Percentiles rank a stretch among this genome's conserved stretches.
Conservation (phyloP, 192 early-diverging fungal genomes). For the Neocallimastix lanati region DNA sequence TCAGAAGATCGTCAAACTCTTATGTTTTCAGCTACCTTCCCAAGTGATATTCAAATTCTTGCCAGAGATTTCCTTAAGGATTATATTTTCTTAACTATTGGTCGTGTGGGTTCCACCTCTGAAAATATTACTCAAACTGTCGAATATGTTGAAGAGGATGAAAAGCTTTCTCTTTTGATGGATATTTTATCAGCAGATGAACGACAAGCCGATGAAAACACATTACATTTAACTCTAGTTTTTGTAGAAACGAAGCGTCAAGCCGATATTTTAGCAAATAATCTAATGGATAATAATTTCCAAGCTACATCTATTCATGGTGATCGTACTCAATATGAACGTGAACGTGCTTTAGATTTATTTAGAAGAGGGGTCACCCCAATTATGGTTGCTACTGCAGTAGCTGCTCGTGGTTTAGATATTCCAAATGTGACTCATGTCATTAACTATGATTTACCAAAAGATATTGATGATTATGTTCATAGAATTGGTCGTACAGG, state of each 20-base stretch:
- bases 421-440: conserved; percentile 65
- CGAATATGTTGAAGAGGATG: background rate
- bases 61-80: conserved; percentile 2
- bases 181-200: conserved; percentile 35
- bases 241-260: background rate
- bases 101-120: background rate
- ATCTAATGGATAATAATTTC: background rate
- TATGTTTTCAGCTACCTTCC: conserved; percentile 3
- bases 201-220: background rate
- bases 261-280: background rate
- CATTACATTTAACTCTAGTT: background rate
- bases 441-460: conserved; percentile 88
- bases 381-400: background rate
- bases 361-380: background rate
- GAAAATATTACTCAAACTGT: background rate
- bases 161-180: conserved; percentile 50
- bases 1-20: conserved; percentile 21
- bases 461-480: conserved; percentile 94
- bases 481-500: conserved; percentile 97
- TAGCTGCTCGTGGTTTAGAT: no score
- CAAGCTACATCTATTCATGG: background rate
- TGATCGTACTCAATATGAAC: background rate
- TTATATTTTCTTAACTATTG: background rate
- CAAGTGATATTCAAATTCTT: conserved; percentile 1
- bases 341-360: background rate